These are phyloP conservation scores for Lactarius sanguifluus DNA, from an alignment of 768 basidiomycete species.

Conservation along the genomic window DNA sequence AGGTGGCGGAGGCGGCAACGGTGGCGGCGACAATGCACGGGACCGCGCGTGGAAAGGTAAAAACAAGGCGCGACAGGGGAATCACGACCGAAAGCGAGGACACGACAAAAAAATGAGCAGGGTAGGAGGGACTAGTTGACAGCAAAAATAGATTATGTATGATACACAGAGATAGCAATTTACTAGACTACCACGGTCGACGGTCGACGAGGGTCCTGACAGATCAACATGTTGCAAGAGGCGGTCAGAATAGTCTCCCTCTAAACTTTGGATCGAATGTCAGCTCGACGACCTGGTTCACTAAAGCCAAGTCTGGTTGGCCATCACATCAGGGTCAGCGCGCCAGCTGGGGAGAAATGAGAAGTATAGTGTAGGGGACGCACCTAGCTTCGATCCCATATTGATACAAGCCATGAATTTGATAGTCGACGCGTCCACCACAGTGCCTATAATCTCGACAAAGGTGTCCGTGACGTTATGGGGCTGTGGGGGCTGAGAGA, in stretches of 20 bases:
- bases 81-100: slow-evolving; percentile 76
- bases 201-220: background rate
- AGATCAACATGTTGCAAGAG: background rate
- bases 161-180: slow-evolving; percentile 16
- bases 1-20: slow-evolving; percentile 41
- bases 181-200: background rate
- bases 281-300: slow-evolving; percentile 60
- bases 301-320: slow-evolving; percentile 53
- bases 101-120: slow-evolving; percentile 88
- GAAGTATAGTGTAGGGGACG: slow-evolving; percentile 28
- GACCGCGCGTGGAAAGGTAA: slow-evolving; percentile 75
- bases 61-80: slow-evolving; percentile 69
- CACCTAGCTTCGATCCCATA: slow-evolving; percentile 65
- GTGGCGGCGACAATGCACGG: slow-evolving; percentile 41
- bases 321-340: background rate
- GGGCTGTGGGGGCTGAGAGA: slow-evolving; percentile 33
- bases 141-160: background rate
- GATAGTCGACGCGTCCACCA: slow-evolving; percentile 53
- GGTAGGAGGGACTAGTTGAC: slow-evolving; percentile 42
- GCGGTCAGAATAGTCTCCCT: slow-evolving; percentile 45
- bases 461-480: slow-evolving; percentile 49
- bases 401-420: slow-evolving; percentile 53
- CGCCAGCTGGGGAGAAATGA: background rate
- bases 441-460: slow-evolving; percentile 68
- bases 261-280: slow-evolving; percentile 59